Evolutionary conservation across 306 rosid species (phyloP).

Genomic region (Argentina anserina): DNA sequence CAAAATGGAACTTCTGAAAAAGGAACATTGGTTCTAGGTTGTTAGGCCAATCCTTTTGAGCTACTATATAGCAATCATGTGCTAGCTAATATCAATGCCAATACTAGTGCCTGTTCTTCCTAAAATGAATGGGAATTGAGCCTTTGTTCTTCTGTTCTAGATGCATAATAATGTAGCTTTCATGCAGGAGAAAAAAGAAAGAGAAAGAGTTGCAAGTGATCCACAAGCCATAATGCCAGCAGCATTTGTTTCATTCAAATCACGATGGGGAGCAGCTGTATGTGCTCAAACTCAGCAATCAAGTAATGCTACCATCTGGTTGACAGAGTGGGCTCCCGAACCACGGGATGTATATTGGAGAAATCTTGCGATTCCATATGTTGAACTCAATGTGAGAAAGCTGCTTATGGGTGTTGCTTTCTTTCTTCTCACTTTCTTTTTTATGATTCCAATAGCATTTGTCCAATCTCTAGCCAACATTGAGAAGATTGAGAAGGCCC

Average conservation of each 20-base stretch:
- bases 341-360: conserved; percentile 84
- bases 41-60: neutral
- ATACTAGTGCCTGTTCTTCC: neutral
- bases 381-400: conserved; percentile 63
- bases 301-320: conserved; percentile 76
- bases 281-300: conserved; percentile 94
- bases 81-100: neutral
- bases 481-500: conserved; percentile 60
- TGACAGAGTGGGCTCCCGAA: conserved; percentile 97
- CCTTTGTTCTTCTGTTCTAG: conserved; percentile 1
- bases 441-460: conserved; percentile 84
- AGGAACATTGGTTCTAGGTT: neutral
- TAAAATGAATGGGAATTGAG: neutral
- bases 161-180: conserved; percentile 25
- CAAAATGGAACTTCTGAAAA: neutral
- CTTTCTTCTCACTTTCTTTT: conserved; percentile 69
- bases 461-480: conserved; percentile 94
- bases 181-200: conserved; percentile 75
- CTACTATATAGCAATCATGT: neutral
- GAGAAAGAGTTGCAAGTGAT: conserved; percentile 53
- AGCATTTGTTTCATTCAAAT: conserved; percentile 88
- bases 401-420: conserved; percentile 48
- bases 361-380: conserved; percentile 83
- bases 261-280: conserved; percentile 90
- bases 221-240: conserved; percentile 71